Evolutionary conservation across 768 basidiomycete species (phyloP).

Genomic region (Podaxis mareebaensis): DNA sequence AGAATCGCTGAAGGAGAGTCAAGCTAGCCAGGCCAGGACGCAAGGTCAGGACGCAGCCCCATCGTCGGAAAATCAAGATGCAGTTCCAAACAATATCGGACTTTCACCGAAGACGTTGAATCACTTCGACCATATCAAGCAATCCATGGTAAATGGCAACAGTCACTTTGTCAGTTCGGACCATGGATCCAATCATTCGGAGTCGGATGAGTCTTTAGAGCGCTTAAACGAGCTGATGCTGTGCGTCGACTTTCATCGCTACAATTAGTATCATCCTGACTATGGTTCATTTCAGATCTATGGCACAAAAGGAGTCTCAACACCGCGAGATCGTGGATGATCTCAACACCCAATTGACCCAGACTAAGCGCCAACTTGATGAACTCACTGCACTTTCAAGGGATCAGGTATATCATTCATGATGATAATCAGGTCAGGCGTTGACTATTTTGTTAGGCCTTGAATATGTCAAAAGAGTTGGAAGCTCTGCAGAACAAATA

Average conservation of each 20-base stretch:
- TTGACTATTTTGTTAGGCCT: conserved; percentile 45
- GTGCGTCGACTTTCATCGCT: conserved; percentile 43
- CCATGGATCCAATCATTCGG: conserved; percentile 34
- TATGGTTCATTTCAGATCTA: conserved; percentile 58
- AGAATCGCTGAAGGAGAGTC: conserved; percentile 42
- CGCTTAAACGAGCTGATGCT: conserved; percentile 91
- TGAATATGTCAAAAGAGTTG: conserved; percentile 88
- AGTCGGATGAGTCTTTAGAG: conserved; percentile 74
- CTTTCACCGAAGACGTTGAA: conserved; percentile 73
- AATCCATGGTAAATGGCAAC: conserved; percentile 58
- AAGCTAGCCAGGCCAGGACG: conserved; percentile 24
- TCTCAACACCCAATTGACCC: conserved; percentile 64
- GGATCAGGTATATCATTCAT: conserved; percentile 64
- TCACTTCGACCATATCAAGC: conserved; percentile 74
- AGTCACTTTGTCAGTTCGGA: conserved; percentile 35
- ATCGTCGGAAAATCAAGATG: conserved; percentile 26
- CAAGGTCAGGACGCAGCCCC: conserved; percentile 10
- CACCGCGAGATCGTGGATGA: conserved; percentile 81
- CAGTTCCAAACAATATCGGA: conserved; percentile 29
- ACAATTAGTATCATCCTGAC: conserved; percentile 11
- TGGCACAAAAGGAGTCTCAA: conserved; percentile 95
- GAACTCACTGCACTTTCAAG: conserved; percentile 78
- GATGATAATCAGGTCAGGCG: not conserved
- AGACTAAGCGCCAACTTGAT: conserved; percentile 78
- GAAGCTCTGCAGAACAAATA: conserved; percentile 70